Evolutionary conservation across 352 stramenopile genomes (phyloP).

Genomic region (Ophiocytium majus): DNA sequence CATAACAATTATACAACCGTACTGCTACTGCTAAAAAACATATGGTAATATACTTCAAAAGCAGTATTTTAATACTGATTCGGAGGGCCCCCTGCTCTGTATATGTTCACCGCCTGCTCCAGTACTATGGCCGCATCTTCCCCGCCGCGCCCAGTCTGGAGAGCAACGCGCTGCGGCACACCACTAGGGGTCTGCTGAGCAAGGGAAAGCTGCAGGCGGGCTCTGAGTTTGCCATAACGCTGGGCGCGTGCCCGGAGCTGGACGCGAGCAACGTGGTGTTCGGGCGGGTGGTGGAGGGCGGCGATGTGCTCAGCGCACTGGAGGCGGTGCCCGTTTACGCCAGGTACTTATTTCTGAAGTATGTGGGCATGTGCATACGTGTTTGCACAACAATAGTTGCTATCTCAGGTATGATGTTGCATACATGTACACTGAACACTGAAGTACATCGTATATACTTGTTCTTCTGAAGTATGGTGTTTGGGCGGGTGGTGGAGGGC

Average conservation of each 20-base stretch:
- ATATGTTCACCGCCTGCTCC: background rate
- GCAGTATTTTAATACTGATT: background rate
- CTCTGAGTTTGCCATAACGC: conserved; percentile 38
- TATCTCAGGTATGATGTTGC: too few species aligned
- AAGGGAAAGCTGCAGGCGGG: conserved; percentile 27
- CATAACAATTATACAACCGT: background rate
- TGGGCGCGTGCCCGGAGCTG: conserved; percentile 25
- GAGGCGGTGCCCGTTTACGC: conserved; percentile 41
- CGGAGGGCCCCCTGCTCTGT: background rate
- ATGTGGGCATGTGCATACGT: too few species aligned
- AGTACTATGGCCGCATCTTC: conserved; percentile 16
- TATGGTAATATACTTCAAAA: too few species aligned
- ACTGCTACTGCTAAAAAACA: too few species aligned
- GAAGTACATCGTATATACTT: too few species aligned
- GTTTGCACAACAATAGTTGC: too few species aligned
- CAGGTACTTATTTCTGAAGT: too few species aligned
- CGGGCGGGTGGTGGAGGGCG: conserved; percentile 32
- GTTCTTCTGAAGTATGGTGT: conserved; percentile 37
- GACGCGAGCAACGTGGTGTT: conserved; percentile 42
- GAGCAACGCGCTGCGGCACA: conserved; percentile 29
- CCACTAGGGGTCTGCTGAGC: conserved; percentile 37
- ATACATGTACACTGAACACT: too few species aligned
- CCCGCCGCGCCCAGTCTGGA: background rate
- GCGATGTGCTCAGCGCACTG: conserved; percentile 34
- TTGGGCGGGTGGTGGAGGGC: conserved; percentile 35